phyloP scores from a whole-genome alignment of 345 rosid species.

The Brassica nigra region DNA sequence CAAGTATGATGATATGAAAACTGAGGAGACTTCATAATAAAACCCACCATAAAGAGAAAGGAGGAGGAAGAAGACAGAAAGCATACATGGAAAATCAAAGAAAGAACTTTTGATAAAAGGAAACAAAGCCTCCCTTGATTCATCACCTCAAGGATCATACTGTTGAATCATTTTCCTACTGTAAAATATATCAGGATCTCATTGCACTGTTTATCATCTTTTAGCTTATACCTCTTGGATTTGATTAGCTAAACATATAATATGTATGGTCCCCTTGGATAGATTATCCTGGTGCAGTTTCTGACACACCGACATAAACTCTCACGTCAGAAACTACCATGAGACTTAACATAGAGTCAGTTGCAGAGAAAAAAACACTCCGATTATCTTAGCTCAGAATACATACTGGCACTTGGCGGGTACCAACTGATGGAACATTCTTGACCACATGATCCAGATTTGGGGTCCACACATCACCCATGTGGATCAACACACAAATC shows the following conservation, averaged over 20 bases:
- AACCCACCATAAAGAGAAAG: too few relatives aligned
- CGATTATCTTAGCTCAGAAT: conserved; percentile 84
- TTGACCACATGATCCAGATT: conserved; percentile 75
- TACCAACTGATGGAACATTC: conserved; percentile 68
- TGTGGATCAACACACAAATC: conserved; percentile 69
- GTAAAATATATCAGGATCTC: background rate
- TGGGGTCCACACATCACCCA: conserved; percentile 79
- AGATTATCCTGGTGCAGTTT: conserved; percentile 88
- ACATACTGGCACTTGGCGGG: conserved; percentile 94
- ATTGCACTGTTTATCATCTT: background rate
- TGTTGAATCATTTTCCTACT: too few relatives aligned
- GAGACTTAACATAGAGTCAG: conserved; percentile 95
- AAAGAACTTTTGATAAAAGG: too few relatives aligned
- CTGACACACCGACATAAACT: conserved; percentile 70
- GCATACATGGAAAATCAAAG: too few relatives aligned
- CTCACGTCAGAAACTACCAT: conserved; percentile 67
- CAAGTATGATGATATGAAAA: too few relatives aligned
- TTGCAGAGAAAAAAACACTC: conserved; percentile 74
- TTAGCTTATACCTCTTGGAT: background rate
- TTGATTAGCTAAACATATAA: background rate
- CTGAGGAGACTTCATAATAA: too few relatives aligned
- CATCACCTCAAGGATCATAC: too few relatives aligned
- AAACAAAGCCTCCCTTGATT: too few relatives aligned
- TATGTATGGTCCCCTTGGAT: background rate
- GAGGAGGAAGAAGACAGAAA: too few relatives aligned